A percentile compares a stretch with the other conserved stretches of the same genome.
phyloP scores from a whole-genome alignment of 441 rosid genomes.

The Gossypium schwendimanii region DNA sequence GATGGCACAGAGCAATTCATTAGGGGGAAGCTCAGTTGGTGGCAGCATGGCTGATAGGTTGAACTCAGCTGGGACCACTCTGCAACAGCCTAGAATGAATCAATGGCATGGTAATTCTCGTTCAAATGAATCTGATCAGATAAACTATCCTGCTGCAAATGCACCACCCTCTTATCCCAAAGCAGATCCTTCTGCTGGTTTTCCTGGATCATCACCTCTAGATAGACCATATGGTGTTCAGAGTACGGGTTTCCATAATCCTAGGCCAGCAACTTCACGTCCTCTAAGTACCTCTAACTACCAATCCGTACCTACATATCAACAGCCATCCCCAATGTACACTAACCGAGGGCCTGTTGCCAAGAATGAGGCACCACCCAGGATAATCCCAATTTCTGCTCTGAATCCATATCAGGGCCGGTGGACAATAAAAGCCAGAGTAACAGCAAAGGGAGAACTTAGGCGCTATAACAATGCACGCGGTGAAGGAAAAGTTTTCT shows the following conservation, averaged over 20 bases:
- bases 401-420: constrained; percentile 74
- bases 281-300: constrained; percentile 26
- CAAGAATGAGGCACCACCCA: constrained; percentile 57
- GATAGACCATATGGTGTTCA: constrained; percentile 29
- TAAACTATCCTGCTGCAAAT: constrained; percentile 29
- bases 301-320: constrained; percentile 35
- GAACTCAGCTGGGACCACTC: constrained; percentile 25
- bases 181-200: constrained; percentile 26
- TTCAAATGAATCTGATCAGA: constrained; percentile 22
- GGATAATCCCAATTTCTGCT: constrained; percentile 64
- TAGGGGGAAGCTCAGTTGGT: constrained; percentile 19
- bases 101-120: constrained; percentile 26
- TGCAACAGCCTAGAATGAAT: constrained; percentile 31
- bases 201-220: constrained; percentile 29
- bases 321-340: constrained; percentile 48
- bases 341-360: constrained; percentile 56
- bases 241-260: constrained; percentile 25
- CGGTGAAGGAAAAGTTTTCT: constrained; percentile 82
- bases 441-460: constrained; percentile 64
- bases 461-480: constrained; percentile 62
- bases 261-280: constrained; percentile 34
- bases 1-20: constrained; percentile 20
- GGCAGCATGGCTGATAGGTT: constrained; percentile 23
- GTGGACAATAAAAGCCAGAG: constrained; percentile 90
- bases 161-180: constrained; percentile 26